Base-by-base conservation (phyloP, 2,329 filamentous ascomycete species). In the Ophiostoma tasmaniense region DNA sequence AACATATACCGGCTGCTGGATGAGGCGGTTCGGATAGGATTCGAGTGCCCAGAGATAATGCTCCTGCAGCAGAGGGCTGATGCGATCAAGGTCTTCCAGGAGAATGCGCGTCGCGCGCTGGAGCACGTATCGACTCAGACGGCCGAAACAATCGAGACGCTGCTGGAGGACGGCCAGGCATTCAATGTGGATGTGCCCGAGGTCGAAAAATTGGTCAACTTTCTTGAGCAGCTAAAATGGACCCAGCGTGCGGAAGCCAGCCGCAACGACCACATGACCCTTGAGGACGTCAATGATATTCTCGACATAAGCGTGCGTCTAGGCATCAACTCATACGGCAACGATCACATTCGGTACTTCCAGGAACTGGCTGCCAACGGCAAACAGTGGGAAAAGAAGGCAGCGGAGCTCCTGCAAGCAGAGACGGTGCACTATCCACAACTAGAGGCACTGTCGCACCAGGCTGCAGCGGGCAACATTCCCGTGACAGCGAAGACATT, bases 151-250 rank as follows among this genome's bases (percentile, higher is more conserved):
- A 89, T 97, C 69, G 92, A 97, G 76, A 92, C 96, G 71, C 82
- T 98, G 8, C 86, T 97, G n/a, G 93, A 98, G 75, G 86, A 93
- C 74, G 93, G 94, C 30, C 90, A 91, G 71, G 87, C 87, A 67
- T 97, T 96, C 76, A 96, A 96, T 75, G 89, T 97, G 68, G 93
- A 97, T 75, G 90, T 96, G 71, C 91, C 91, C 0, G 94, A 98
- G 77, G 85, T 97, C 33, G 93, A 96, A 68, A 85, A 87, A 70
- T 83, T 99, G 10, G 90, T 94, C 45, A 89, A 87, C 70, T 85
- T 94, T 14, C 84, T 97, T 11, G 91, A 93, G 72, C 91, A 96
- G 77, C 85, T 95, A 75, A 92, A 90, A 75, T 99, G 95, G 95
- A 90, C 92, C 71, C 87, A 93, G 71, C 88, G 90, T 73, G 93